Percentiles rank a stretch among this genome's conserved stretches.
These are phyloP conservation scores for Mycena pura DNA, from an alignment of 768 basidiomycete species.

Conservation along the genomic window DNA sequence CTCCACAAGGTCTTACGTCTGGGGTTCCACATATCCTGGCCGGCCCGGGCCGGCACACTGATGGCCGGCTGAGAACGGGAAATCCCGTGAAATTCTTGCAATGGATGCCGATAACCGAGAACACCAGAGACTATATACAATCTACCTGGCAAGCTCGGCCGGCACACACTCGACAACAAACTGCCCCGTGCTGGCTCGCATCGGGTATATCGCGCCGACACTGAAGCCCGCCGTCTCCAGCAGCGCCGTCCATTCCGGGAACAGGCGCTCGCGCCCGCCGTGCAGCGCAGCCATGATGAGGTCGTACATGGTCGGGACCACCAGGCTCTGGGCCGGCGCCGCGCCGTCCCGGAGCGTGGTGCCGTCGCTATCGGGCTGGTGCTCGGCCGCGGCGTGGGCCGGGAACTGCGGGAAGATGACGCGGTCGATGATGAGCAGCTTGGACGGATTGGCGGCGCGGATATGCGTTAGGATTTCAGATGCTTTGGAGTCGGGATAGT, in stretches of 20 bases:
- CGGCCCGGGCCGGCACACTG: too few species aligned
- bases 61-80: too few species aligned
- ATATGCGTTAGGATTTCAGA: conserved; percentile 7
- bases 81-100: too few species aligned
- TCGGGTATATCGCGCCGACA: not conserved
- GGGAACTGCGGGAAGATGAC: conserved; percentile 10
- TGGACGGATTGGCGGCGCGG: conserved; percentile 3
- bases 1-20: too few species aligned
- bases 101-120: too few species aligned
- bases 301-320: conserved; percentile 11
- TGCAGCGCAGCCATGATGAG: conserved; percentile 14
- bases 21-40: too few species aligned
- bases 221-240: not conserved
- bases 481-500: conserved; percentile 16
- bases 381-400: not conserved
- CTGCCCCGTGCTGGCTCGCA: conserved; percentile 15
- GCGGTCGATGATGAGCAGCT: conserved; percentile 19
- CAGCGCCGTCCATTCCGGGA: conserved; percentile 12
- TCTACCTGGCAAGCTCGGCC: too few species aligned
- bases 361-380: not conserved
- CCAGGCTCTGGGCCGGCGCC: not conserved
- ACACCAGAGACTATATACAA: too few species aligned
- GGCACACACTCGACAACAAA: too few species aligned
- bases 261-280: conserved; percentile 8
- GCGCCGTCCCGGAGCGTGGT: not conserved